phyloP scores from a whole-genome alignment of 345 rosid genomes.

The Camelina sativa region DNA sequence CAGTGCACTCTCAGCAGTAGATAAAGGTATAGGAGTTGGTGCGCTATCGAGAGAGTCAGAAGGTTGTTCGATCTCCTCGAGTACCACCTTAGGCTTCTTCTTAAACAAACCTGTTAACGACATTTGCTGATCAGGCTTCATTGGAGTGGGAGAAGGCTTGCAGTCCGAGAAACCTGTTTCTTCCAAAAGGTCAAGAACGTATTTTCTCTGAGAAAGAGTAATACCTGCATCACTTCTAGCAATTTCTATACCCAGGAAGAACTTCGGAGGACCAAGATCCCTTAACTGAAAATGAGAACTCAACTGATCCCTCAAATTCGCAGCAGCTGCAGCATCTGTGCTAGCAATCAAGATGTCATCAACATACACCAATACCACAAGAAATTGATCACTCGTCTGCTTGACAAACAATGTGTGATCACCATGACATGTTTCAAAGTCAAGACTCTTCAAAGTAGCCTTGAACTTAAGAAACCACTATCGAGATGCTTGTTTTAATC shows the following conservation, averaged over 20 bases:
- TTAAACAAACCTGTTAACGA: no score
- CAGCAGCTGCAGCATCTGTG: background rate
- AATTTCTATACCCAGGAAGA: background rate
- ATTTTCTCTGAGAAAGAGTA: background rate
- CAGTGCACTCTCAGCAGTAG: background rate
- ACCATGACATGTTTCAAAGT: background rate
- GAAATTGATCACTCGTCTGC: rapidly evolving
- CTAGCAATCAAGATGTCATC: background rate
- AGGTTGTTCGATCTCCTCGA: no score
- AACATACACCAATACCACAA: background rate
- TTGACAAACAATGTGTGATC: background rate
- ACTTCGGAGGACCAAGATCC: background rate
- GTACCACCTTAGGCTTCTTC: no score
- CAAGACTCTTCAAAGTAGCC: rapidly evolving
- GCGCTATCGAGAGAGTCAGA: no score
- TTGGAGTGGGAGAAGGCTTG: background rate
- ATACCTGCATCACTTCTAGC: rapidly evolving
- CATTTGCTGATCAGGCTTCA: background rate
- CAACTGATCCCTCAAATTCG: rapidly evolving
- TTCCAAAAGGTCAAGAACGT: background rate
- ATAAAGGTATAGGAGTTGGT: no score
- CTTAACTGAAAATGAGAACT: background rate
- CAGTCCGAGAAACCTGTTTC: background rate
- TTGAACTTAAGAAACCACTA: background rate
- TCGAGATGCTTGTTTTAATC: background rate